phyloP scores from a whole-genome alignment of 352 stramenopile genomes.

The Globisporangium rhizosaccharum region DNA sequence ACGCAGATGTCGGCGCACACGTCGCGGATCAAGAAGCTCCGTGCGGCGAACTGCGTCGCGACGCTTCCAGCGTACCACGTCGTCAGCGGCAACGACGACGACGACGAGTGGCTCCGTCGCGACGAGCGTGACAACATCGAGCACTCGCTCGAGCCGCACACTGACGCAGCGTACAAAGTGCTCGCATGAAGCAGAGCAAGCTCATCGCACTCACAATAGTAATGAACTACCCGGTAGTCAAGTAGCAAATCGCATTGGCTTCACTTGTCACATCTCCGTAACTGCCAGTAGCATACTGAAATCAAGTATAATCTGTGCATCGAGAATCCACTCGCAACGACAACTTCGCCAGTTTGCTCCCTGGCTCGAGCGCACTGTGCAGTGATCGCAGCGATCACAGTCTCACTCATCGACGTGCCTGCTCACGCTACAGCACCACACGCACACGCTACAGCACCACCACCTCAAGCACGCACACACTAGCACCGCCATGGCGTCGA shows the following conservation, averaged over 20 bases:
- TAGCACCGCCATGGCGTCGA: slow-evolving; percentile 1
- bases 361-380: too few relatives aligned
- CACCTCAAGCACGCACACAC: too few relatives aligned
- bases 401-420: too few relatives aligned
- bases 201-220: background rate
- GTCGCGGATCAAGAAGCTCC: background rate
- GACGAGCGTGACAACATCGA: background rate
- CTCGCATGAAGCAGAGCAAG: background rate
- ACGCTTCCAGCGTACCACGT: background rate
- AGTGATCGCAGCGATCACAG: too few relatives aligned
- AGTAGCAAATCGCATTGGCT: too few relatives aligned
- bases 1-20: slow-evolving; percentile 20
- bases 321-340: too few relatives aligned
- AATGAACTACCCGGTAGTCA: background rate
- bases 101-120: background rate
- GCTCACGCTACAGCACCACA: background rate
- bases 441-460: background rate
- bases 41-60: too few relatives aligned
- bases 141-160: background rate
- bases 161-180: background rate
- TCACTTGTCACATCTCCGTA: too few relatives aligned
- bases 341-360: too few relatives aligned
- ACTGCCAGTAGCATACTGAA: too few relatives aligned
- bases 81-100: background rate
- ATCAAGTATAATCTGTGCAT: too few relatives aligned